A percentile compares a stretch with the other conserved stretches of the same genome.
phyloP scores from a whole-genome alignment of 495 filamentous ascomycete species.

The Trichoderma erinaceum region DNA sequence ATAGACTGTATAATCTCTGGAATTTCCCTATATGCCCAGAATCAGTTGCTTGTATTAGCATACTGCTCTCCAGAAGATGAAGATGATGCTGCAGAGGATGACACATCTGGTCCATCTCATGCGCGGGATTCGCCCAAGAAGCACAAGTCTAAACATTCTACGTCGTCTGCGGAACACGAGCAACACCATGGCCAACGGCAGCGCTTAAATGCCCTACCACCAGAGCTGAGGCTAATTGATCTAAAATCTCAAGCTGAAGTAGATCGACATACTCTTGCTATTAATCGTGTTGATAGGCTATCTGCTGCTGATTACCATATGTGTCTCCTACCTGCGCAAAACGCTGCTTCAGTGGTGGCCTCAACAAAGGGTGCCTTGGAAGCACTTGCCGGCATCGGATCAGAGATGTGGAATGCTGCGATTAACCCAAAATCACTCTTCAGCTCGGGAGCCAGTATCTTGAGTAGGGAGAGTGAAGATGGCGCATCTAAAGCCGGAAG shows the following conservation, averaged over 20 bases:
- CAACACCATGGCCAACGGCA: slow-evolving; percentile 56
- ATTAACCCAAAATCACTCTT: slow-evolving; percentile 80
- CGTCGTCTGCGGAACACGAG: slow-evolving; percentile 41
- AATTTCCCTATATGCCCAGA: slow-evolving; percentile 92
- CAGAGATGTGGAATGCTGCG: slow-evolving; percentile 69
- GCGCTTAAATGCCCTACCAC: slow-evolving; percentile 68
- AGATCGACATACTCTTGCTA: slow-evolving; percentile 69
- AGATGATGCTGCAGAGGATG: slow-evolving; percentile 37
- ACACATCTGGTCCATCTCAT: background rate
- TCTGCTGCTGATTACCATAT: slow-evolving; percentile 92
- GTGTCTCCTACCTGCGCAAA: slow-evolving; percentile 70
- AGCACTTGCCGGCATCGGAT: slow-evolving; percentile 50
- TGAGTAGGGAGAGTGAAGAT: slow-evolving; percentile 59
- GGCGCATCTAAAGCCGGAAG: slow-evolving; percentile 28
- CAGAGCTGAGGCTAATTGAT: slow-evolving; percentile 86
- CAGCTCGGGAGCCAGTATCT: slow-evolving; percentile 77
- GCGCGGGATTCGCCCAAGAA: slow-evolving; percentile 21
- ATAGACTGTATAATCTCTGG: slow-evolving; percentile 97
- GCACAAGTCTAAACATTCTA: slow-evolving; percentile 33
- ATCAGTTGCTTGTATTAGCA: slow-evolving; percentile 80
- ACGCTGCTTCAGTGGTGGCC: slow-evolving; percentile 48
- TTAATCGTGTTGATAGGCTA: slow-evolving; percentile 78
- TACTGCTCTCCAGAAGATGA: slow-evolving; percentile 69
- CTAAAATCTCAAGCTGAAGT: slow-evolving; percentile 71
- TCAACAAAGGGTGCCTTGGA: slow-evolving; percentile 69